A percentile compares a stretch with the other conserved stretches of the same genome.
Evolutionary conservation across 805 yeast species (phyloP).

Genomic region (Saccharomyces mikatae): DNA sequence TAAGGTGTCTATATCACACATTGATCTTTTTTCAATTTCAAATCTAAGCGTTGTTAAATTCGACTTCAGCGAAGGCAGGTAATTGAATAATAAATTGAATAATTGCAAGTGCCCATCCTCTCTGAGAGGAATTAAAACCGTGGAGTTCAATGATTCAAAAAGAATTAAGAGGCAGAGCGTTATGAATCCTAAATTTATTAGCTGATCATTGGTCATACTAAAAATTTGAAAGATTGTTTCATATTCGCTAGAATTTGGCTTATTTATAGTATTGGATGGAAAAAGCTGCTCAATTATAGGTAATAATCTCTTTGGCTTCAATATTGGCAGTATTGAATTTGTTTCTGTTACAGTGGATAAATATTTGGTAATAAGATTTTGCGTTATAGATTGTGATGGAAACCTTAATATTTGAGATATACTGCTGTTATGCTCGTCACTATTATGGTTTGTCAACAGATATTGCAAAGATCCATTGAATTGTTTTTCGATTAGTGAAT

Average conservation of each 20-base stretch:
- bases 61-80: constrained; percentile 7
- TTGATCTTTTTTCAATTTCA: constrained; percentile 15
- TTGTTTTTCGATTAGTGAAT: constrained; percentile 7
- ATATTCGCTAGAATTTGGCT: constrained; percentile 3
- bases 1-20: constrained; percentile 9
- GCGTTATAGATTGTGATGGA: constrained; percentile 15
- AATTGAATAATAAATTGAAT: constrained; percentile 11
- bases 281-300: constrained; percentile 17
- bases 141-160: constrained; percentile 22
- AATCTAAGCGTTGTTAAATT: constrained; percentile 14
- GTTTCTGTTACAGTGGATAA: constrained; percentile 15
- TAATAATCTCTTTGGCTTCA: constrained; percentile 18
- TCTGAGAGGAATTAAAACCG: constrained; percentile 24
- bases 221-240: constrained; percentile 14
- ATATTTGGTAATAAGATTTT: constrained; percentile 16
- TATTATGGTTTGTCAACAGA: neutral
- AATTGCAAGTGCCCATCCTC: constrained; percentile 13
- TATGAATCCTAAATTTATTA: constrained; percentile 14
- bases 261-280: neutral
- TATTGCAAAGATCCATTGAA: constrained; percentile 4
- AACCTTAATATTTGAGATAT: constrained; percentile 10
- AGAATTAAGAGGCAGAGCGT: constrained; percentile 19
- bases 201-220: constrained; percentile 14
- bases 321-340: constrained; percentile 18
- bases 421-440: neutral